Evolutionary conservation across 139 green algal genomes (phyloP).

Genomic region (Desmodesmus armatus): DNA sequence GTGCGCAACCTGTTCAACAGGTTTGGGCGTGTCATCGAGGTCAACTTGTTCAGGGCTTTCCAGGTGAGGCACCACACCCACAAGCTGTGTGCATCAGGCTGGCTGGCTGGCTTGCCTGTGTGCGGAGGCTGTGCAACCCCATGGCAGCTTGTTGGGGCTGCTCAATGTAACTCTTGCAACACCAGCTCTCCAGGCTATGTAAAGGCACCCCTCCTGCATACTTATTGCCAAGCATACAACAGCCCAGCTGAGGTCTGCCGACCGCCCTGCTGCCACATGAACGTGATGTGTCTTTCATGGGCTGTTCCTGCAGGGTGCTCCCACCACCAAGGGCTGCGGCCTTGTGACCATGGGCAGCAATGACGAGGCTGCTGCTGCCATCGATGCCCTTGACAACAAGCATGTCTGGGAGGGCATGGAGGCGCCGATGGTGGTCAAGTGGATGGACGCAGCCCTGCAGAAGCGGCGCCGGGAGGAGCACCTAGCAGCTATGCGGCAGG

Average conservation of each 20-base stretch:
- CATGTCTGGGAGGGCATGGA: slow-evolving; percentile 69
- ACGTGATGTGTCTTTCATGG: background rate
- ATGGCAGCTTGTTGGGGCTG: no score
- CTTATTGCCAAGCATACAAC: no score
- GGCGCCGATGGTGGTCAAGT: slow-evolving; percentile 66
- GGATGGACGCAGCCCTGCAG: slow-evolving; percentile 74
- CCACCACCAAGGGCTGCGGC: slow-evolving; percentile 64
- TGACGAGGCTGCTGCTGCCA: slow-evolving; percentile 59
- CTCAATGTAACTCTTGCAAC: no score
- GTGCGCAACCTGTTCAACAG: slow-evolving; percentile 56
- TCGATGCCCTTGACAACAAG: slow-evolving; percentile 54
- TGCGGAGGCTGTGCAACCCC: no score
- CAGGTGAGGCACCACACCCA: slow-evolving; percentile 47
- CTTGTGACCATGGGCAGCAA: slow-evolving; percentile 69
- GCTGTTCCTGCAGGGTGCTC: slow-evolving; percentile 26
- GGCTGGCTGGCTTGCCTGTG: no score
- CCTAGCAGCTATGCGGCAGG: slow-evolving; percentile 61
- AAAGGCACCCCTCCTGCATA: no score
- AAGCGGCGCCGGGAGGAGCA: slow-evolving; percentile 65
- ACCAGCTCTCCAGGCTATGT: no score
- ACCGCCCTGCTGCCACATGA: no score
- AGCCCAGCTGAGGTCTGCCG: no score
- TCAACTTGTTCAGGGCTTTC: slow-evolving; percentile 74
- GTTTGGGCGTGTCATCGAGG: slow-evolving; percentile 66
- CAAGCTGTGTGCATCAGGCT: no score